Percentiles rank a stretch among this genome's conserved stretches.
These are phyloP conservation scores for Haemoproteus tartakovskyi DNA, from an alignment of 169 alveolate genomes.

Conservation along the genomic window DNA sequence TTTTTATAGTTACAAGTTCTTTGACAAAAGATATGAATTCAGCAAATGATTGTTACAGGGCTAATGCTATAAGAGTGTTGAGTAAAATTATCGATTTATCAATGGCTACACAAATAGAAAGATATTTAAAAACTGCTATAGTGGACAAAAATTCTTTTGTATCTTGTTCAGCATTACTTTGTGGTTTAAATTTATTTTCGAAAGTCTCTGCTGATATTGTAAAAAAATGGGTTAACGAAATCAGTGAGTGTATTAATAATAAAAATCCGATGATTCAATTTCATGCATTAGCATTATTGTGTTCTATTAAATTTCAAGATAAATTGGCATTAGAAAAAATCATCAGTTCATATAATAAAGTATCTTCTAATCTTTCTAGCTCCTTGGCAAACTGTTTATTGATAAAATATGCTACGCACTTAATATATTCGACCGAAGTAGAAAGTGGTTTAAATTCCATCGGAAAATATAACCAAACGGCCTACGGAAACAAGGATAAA, in stretches of 20 bases:
- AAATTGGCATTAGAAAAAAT: constrained; percentile 82
- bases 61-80: constrained; percentile 94
- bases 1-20: constrained; percentile 93
- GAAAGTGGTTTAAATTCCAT: constrained; percentile 2
- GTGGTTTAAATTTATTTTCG: constrained; percentile 86
- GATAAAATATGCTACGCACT: constrained; percentile 54
- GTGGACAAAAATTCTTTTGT: constrained; percentile 92
- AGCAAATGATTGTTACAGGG: constrained; percentile 90
- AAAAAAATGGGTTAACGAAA: constrained; percentile 85
- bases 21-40: constrained; percentile 93
- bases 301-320: constrained; percentile 86
- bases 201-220: constrained; percentile 88
- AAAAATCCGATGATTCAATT: constrained; percentile 90
- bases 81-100: constrained; percentile 92
- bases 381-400: constrained; percentile 77
- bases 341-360: constrained; percentile 56
- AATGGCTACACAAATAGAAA: constrained; percentile 92
- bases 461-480: neutral
- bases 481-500: neutral
- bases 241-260: constrained; percentile 85
- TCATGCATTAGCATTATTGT: constrained; percentile 93
- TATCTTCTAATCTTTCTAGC: constrained; percentile 47
- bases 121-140: constrained; percentile 90
- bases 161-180: constrained; percentile 89
- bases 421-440: constrained; percentile 51